phyloP scores from a whole-genome alignment of 2,329 filamentous ascomycete genomes.

The Ophiostoma sp. region DNA sequence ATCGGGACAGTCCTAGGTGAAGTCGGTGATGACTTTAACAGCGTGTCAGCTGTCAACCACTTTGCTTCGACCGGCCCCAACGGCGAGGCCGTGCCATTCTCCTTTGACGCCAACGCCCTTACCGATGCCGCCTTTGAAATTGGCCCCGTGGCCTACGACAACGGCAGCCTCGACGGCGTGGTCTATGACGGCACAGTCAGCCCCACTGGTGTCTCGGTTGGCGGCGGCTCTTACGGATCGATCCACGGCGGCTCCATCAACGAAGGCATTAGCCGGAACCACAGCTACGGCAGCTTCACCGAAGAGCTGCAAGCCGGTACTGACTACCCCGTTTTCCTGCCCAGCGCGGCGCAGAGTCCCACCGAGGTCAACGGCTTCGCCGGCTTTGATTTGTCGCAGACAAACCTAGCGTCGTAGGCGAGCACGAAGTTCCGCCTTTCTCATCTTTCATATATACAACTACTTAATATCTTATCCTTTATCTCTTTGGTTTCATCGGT shows the following conservation, averaged over 20 bases:
- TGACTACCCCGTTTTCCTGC: constrained; percentile 1
- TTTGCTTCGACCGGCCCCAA: background rate
- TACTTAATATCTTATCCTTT: background rate
- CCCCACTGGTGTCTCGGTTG: constrained; percentile 9
- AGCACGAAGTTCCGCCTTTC: background rate
- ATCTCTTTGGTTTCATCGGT: background rate
- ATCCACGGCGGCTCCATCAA: constrained; percentile 15
- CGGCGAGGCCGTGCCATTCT: background rate
- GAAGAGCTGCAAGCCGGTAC: constrained; percentile 17
- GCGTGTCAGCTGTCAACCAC: background rate
- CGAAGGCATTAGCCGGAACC: constrained; percentile 24
- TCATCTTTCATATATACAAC: background rate
- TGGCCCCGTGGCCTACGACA: constrained; percentile 8
- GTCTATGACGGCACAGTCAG: constrained; percentile 21
- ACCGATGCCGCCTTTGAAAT: background rate
- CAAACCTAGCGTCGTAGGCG: background rate
- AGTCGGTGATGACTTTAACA: constrained; percentile 17
- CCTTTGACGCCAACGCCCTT: background rate
- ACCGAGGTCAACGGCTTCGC: constrained; percentile 8
- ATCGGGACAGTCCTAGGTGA: constrained; percentile 27
- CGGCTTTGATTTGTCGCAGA: constrained; percentile 4
- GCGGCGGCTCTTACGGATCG: constrained; percentile 13
- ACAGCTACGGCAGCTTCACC: constrained; percentile 25
- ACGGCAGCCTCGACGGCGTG: constrained; percentile 3
- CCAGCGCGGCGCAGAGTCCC: constrained; percentile 15